Evolutionary conservation across 1,139 yeast species (phyloP).

Genomic region (Diutina siamensis): DNA sequence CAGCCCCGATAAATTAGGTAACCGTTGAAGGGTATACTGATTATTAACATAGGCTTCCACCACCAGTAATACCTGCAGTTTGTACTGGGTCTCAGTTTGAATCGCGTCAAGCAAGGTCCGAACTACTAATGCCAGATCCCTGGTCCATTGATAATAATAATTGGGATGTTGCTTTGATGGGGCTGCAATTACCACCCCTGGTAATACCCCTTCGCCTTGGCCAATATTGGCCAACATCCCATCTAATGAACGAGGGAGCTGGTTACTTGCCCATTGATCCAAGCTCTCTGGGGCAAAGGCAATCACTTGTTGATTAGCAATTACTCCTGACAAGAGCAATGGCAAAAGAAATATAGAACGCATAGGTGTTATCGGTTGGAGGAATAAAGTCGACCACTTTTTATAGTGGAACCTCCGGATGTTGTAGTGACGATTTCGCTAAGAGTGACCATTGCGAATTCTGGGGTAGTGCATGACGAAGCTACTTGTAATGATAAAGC

Average conservation of each 20-base stretch:
- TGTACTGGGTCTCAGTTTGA: conserved; percentile 20
- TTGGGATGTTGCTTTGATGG: conserved; percentile 62
- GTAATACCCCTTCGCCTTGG: conserved; percentile 32
- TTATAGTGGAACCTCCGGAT: no score
- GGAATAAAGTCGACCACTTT: no score
- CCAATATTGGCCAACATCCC: conserved; percentile 56
- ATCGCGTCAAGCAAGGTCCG: conserved; percentile 49
- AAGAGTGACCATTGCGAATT: no score
- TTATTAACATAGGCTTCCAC: conserved; percentile 55
- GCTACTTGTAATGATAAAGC: no score
- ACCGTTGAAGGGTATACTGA: conserved; percentile 48
- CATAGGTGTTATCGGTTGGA: background rate
- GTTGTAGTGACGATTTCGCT: no score
- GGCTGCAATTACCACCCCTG: conserved; percentile 77
- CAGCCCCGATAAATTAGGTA: conserved; percentile 57
- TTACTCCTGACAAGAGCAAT: background rate
- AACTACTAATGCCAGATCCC: conserved; percentile 82
- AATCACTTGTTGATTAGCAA: background rate
- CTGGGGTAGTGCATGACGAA: no score
- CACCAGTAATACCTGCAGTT: conserved; percentile 12
- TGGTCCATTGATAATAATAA: conserved; percentile 81
- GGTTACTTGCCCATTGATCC: conserved; percentile 41
- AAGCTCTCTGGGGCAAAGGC: background rate
- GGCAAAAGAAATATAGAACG: background rate
- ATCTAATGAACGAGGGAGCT: conserved; percentile 38